Evolutionary conservation across 2,329 filamentous ascomycete genomes (phyloP).

Genomic region (Apiospora koreana): DNA sequence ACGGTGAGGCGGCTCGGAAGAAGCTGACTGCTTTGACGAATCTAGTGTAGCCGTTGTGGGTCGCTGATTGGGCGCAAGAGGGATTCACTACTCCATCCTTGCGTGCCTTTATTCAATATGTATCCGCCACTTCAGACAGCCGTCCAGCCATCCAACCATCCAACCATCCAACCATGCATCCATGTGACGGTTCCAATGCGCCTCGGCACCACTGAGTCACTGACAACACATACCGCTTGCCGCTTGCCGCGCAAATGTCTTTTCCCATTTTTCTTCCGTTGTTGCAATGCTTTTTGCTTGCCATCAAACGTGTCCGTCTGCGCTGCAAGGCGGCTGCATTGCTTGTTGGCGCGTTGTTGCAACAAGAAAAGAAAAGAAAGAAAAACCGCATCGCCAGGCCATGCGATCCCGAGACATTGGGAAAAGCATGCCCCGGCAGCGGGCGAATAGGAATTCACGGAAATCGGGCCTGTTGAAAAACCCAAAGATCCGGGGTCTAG

Average conservation of each 20-base stretch:
- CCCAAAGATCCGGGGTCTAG: neutral
- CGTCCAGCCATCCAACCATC: no score
- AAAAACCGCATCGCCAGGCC: neutral
- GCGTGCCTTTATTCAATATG: neutral
- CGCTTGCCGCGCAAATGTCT: neutral
- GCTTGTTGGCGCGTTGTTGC: neutral
- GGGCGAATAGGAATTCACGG: conserved; percentile 6
- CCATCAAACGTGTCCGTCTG: neutral
- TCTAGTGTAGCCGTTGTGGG: neutral
- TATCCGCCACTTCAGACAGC: conserved; percentile 3
- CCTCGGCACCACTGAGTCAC: conserved; percentile 5
- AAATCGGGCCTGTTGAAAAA: neutral
- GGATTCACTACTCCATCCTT: neutral
- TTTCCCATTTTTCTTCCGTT: neutral
- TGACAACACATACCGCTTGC: conserved; percentile 9
- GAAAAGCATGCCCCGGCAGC: neutral
- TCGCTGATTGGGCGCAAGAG: neutral
- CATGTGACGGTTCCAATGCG: neutral
- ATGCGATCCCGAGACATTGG: neutral
- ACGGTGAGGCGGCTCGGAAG: conserved; percentile 1
- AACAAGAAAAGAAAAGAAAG: no score
- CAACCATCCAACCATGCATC: neutral
- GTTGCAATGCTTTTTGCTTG: neutral
- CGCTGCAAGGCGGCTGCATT: conserved; percentile 2
- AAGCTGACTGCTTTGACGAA: neutral